A percentile compares a stretch with the other conserved stretches of the same genome.
These are phyloP conservation scores for Mycena filopes DNA, from an alignment of 768 basidiomycete genomes.

Conservation along the genomic window DNA sequence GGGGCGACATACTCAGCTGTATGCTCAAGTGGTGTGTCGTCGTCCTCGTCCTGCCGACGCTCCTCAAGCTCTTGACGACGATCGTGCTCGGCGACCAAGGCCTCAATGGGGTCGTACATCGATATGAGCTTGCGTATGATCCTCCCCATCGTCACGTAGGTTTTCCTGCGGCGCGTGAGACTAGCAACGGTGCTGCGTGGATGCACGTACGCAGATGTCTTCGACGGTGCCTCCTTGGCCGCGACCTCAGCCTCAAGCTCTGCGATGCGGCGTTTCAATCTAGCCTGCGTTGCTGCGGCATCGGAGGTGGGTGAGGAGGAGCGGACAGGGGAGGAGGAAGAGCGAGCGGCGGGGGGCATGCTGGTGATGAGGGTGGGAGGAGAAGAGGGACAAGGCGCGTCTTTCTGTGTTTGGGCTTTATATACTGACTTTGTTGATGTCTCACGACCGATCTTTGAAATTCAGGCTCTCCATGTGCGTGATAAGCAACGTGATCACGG, in stretches of 20 bases:
- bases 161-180: neutral
- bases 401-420: neutral
- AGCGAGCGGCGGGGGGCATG: neutral
- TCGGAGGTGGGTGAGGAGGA: neutral
- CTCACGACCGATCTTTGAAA: slow-evolving; percentile 4
- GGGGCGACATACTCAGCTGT: neutral
- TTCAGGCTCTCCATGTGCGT: neutral
- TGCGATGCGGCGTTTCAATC: slow-evolving; percentile 2
- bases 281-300: neutral
- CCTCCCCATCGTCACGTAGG: neutral
- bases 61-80: slow-evolving; percentile 7
- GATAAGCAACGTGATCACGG: slow-evolving; percentile 9
- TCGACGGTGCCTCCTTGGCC: neutral
- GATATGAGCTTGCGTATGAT: slow-evolving; percentile 3
- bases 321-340: neutral
- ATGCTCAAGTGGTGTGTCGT: neutral
- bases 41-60: neutral
- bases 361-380: neutral
- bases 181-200: neutral
- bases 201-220: neutral
- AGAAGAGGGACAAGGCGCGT: neutral
- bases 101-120: neutral
- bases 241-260: slow-evolving; percentile 1
- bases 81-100: neutral
- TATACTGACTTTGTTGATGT: slow-evolving; percentile 11